These are phyloP conservation scores for Monotropa hypopitys DNA, from an alignment of 179 eudicot species.

Conservation along the genomic window DNA sequence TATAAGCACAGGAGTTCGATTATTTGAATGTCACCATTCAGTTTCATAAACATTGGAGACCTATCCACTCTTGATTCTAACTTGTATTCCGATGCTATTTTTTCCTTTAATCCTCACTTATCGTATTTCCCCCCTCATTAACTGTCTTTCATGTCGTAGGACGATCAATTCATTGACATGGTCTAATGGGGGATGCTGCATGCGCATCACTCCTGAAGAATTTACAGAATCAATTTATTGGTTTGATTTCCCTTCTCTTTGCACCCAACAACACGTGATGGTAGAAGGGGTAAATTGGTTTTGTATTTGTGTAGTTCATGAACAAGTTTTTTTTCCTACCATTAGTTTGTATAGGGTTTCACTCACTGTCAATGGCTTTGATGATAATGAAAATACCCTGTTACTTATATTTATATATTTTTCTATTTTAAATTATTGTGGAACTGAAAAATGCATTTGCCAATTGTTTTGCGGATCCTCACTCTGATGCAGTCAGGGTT, in stretches of 20 bases:
- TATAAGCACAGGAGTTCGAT: too few relatives aligned
- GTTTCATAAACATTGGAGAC: not conserved
- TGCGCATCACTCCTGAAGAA: slow-evolving; percentile 37
- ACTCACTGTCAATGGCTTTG: not conserved
- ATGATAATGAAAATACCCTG: not conserved
- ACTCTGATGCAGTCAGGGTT: not conserved
- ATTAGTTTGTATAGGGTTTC: not conserved
- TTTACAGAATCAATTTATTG: not conserved
- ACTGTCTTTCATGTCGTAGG: slow-evolving; percentile 30
- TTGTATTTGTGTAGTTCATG: not conserved
- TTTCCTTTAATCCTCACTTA: not conserved
- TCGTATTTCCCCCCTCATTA: not conserved
- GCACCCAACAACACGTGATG: too few relatives aligned
- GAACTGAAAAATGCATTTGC: not conserved
- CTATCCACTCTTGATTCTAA: not conserved
- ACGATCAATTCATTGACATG: slow-evolving; percentile 72
- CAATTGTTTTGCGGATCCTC: not conserved
- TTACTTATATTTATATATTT: not conserved
- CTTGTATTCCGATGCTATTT: not conserved
- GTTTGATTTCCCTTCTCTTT: not conserved
- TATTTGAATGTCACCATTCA: too few relatives aligned
- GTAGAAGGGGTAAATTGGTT: not conserved
- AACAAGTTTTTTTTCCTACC: not conserved
- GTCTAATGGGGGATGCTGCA: slow-evolving; percentile 51
- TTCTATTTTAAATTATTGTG: not conserved